Evolutionary conservation across 768 basidiomycete genomes (phyloP).

Genomic region (Cantharellus cinnabarinus): DNA sequence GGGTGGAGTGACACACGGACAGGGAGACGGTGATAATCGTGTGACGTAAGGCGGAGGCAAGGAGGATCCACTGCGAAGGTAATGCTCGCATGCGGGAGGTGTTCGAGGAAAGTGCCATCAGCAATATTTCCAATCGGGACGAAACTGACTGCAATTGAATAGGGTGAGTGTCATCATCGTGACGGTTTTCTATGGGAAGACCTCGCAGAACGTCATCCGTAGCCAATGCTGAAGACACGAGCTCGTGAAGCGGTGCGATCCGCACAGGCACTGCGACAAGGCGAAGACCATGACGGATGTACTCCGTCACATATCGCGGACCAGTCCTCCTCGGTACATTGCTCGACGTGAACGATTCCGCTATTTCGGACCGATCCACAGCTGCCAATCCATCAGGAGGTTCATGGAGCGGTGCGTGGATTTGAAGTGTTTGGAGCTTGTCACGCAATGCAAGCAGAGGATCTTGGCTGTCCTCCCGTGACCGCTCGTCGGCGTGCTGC

Average conservation of each 20-base stretch:
- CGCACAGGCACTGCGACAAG: slow-evolving; percentile 2
- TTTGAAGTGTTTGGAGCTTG: neutral
- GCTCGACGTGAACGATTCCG: neutral
- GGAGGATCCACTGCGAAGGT: slow-evolving; percentile 1
- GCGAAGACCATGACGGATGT: slow-evolving; percentile 2
- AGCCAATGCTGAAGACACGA: neutral
- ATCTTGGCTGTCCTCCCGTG: neutral
- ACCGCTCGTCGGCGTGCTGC: neutral
- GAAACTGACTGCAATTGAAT: slow-evolving; percentile 7
- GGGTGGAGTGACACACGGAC: neutral
- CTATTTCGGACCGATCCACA: neutral
- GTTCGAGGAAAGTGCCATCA: slow-evolving; percentile 4
- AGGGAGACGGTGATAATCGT: slow-evolving; percentile 2
- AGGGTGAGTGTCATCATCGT: neutral
- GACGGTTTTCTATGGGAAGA: neutral
- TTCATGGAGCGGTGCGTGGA: neutral
- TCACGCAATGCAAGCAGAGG: neutral
- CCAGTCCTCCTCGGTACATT: neutral
- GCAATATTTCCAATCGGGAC: slow-evolving; percentile 6
- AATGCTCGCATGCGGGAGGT: slow-evolving; percentile 1
- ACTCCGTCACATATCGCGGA: slow-evolving; percentile 1
- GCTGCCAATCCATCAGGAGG: neutral
- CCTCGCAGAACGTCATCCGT: neutral
- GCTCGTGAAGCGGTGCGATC: neutral
- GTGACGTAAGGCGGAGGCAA: slow-evolving; percentile 6